Evolutionary conservation across 2,329 filamentous ascomycete genomes (phyloP).

Genomic region (Beauveria pseudobassiana): DNA sequence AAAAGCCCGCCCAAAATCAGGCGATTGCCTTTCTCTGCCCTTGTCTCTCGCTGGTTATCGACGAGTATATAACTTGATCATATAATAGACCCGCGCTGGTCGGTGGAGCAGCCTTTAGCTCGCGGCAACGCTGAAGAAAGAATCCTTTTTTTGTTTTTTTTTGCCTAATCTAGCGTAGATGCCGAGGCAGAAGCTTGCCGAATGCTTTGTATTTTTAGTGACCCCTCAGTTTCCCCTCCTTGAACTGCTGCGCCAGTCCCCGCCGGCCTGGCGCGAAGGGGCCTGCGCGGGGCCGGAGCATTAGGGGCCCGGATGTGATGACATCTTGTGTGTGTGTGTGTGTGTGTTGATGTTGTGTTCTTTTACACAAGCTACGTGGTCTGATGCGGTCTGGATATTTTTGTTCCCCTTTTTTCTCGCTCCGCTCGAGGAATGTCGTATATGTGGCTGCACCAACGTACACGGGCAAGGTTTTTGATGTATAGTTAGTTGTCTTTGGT

Average conservation of each 20-base stretch:
- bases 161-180: neutral
- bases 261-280: neutral
- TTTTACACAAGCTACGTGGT: neutral
- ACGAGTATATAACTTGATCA: neutral
- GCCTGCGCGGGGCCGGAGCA: neutral
- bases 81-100: neutral
- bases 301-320: neutral
- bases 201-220: neutral
- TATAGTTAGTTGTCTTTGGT: no score
- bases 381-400: no score
- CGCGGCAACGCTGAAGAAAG: neutral
- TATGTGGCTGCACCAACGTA: no score
- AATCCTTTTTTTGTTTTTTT: neutral
- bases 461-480: no score
- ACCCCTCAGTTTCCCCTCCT: conserved; percentile 10
- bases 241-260: neutral
- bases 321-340: neutral
- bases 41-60: neutral
- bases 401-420: no score
- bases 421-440: no score
- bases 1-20: neutral
- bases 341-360: neutral
- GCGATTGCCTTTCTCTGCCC: neutral
- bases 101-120: neutral
- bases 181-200: conserved; percentile 7